These are phyloP conservation scores for Dioscorea zingiberensis DNA, from an alignment of 106 monocot species.

Conservation along the genomic window DNA sequence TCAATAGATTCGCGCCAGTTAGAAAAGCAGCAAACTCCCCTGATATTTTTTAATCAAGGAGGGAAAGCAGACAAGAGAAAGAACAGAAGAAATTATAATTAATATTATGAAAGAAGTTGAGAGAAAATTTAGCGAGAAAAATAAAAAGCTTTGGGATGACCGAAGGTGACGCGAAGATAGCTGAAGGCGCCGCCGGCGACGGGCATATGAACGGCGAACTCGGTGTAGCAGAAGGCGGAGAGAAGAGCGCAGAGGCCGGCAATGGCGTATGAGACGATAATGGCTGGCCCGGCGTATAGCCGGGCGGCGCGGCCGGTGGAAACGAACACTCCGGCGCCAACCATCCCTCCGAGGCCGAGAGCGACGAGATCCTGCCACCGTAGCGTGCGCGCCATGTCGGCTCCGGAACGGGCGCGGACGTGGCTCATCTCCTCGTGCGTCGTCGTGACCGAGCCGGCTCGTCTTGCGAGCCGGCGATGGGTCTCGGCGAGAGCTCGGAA, in stretches of 20 bases:
- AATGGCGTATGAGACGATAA: constrained; percentile 88
- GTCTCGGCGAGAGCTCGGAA: constrained; percentile 52
- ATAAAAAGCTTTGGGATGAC: constrained; percentile 16
- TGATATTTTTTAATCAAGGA: too few relatives aligned
- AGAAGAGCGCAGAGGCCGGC: constrained; percentile 91
- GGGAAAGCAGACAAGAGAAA: too few relatives aligned
- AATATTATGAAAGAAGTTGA: too few relatives aligned
- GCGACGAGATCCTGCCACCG: constrained; percentile 84
- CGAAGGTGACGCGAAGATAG: constrained; percentile 90
- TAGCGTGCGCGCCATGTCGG: constrained; percentile 57
- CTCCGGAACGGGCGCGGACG: constrained; percentile 70
- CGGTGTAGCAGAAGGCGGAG: constrained; percentile 97
- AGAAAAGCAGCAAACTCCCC: constrained; percentile 94
- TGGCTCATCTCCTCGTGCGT: constrained; percentile 78
- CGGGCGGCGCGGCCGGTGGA: constrained; percentile 66
- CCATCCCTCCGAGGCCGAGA: constrained; percentile 88
- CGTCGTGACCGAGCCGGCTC: constrained; percentile 59
- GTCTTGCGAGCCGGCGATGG: constrained; percentile 32
- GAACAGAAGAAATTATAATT: too few relatives aligned
- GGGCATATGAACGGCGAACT: constrained; percentile 96
- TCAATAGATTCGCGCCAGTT: constrained; percentile 83
- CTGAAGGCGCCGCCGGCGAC: constrained; percentile 98
- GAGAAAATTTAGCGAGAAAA: background rate
- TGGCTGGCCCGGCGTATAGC: constrained; percentile 61
- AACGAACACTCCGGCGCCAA: constrained; percentile 93